Evolutionary conservation across 495 filamentous ascomycete genomes (phyloP), one percentile per base, ranked within the genome.

Genomic region (Penicillium pulvis): DNA sequence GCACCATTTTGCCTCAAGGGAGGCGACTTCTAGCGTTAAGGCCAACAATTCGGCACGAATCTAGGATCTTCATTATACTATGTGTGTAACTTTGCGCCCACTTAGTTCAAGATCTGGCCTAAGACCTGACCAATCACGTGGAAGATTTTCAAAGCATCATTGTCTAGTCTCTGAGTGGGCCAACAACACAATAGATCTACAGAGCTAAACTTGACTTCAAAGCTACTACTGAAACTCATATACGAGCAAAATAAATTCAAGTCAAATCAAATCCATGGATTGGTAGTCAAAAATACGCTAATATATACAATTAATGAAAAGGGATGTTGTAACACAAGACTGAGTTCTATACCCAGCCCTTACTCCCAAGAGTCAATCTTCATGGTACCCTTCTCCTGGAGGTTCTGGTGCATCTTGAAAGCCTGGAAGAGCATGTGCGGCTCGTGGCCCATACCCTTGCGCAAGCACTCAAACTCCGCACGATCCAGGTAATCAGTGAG

Each of bases 381-480:
- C 92, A 96, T 96, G 59, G 89, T 93, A 20, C 91, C 91, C 68
- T 91, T 85, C 77, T 89, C 85, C 58, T 84, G 72, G 53, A 97
- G 74, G 54, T 90, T 87, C 79, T 87, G 85, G 74, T 96, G 92
- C 91, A 95, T 92, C 71, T 94, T 89, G 74, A 95, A 95, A 17
- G 82, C 77, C 72, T 94, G 86, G 76, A 83, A 93, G 46, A 96
- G 75, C 73, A 94, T 75, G 70, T 95, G 91, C 24, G 92, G 91
- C 79, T 95, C 91, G 73, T 94, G 92, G 43, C 90, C 91, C 90
- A 87, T 90, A 36, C 91, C 92, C 83, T 92, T 93, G 71, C 80
- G 83, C 71, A 96, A 68, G 70, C 91, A 96, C 76, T 94, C 89
- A 64, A 81, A 90, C 79, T 96, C 92, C 19, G 92, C 91, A 63